Conservation (phyloP, 768 basidiomycete species). For the Mycena epipterygia region DNA sequence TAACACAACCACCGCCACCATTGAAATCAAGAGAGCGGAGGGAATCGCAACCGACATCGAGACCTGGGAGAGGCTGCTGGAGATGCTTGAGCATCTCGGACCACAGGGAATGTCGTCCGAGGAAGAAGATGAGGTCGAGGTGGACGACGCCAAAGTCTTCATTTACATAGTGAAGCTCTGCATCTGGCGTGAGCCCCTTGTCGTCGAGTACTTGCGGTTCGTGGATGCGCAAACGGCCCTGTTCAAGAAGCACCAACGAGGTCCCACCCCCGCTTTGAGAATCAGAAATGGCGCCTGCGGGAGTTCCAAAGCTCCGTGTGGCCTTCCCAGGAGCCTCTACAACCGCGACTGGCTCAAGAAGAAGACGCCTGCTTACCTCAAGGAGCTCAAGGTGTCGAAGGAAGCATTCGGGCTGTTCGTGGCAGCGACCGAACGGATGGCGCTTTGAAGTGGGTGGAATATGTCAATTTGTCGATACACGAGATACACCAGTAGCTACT, state of each 20-base stretch:
- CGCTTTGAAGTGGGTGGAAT: slow-evolving; percentile 11
- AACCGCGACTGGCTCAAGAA: slow-evolving; percentile 29
- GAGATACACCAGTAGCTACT: slow-evolving; percentile 5
- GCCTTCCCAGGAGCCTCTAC: slow-evolving; percentile 33
- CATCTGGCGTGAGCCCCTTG: slow-evolving; percentile 32
- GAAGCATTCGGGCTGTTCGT: slow-evolving; percentile 29
- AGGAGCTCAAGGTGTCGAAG: slow-evolving; percentile 31
- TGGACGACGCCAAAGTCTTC: slow-evolving; percentile 6
- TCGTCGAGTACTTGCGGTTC: slow-evolving; percentile 29
- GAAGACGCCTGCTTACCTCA: slow-evolving; percentile 14
- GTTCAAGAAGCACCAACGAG: slow-evolving; percentile 16
- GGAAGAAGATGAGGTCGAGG: slow-evolving; percentile 28
- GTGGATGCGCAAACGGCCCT: slow-evolving; percentile 29
- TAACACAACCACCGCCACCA: slow-evolving; percentile 7
- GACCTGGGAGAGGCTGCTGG: slow-evolving; percentile 30
- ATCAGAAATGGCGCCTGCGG: background rate
- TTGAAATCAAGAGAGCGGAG: slow-evolving; percentile 20
- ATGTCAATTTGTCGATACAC: background rate
- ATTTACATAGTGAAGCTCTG: slow-evolving; percentile 28
- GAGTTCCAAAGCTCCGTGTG: slow-evolving; percentile 18
- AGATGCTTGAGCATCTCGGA: slow-evolving; percentile 23
- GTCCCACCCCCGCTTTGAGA: slow-evolving; percentile 16
- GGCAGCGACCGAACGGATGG: slow-evolving; percentile 29
- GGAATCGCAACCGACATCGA: slow-evolving; percentile 14
- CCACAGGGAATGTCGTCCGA: slow-evolving; percentile 33